Percentiles rank a stretch among this genome's conserved stretches.
phyloP scores from a whole-genome alignment of 176 grass and related monocot genomes.

The Echinochloa phyllopogon region DNA sequence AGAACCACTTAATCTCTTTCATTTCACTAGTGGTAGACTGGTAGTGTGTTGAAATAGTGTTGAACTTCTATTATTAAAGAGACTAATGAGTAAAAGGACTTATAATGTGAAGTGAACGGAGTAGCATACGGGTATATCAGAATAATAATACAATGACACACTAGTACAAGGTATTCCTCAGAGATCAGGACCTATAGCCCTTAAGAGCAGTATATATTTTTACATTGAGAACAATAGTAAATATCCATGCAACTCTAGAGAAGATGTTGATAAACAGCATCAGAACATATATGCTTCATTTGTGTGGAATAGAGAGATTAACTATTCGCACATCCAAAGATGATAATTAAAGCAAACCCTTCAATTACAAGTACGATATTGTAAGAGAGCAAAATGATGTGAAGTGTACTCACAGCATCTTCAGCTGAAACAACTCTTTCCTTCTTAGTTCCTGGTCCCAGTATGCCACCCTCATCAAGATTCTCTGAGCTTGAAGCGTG shows the following conservation, averaged over 20 bases:
- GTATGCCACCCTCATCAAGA: constrained; percentile 76
- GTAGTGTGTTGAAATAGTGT: not conserved
- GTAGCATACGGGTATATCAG: not conserved
- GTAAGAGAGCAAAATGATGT: constrained; percentile 1
- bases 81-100: not conserved
- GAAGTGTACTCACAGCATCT: constrained; percentile 87
- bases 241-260: constrained; percentile 2
- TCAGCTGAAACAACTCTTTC: constrained; percentile 85
- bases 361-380: constrained; percentile 18
- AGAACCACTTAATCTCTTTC: not conserved
- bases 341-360: not conserved
- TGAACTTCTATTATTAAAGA: not conserved
- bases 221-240: constrained; percentile 18
- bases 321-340: constrained; percentile 14
- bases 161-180: constrained; percentile 17
- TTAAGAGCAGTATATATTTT: constrained; percentile 2
- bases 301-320: constrained; percentile 18
- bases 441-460: constrained; percentile 81
- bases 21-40: not conserved
- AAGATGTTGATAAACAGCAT: constrained; percentile 27
- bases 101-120: not conserved
- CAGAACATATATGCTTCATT: not conserved
- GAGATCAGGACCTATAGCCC: constrained; percentile 31
- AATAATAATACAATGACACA: constrained; percentile 17
- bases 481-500: constrained; percentile 60